phyloP scores from a whole-genome alignment of 176 grass and related monocot genomes.

The Eleusine indica region DNA sequence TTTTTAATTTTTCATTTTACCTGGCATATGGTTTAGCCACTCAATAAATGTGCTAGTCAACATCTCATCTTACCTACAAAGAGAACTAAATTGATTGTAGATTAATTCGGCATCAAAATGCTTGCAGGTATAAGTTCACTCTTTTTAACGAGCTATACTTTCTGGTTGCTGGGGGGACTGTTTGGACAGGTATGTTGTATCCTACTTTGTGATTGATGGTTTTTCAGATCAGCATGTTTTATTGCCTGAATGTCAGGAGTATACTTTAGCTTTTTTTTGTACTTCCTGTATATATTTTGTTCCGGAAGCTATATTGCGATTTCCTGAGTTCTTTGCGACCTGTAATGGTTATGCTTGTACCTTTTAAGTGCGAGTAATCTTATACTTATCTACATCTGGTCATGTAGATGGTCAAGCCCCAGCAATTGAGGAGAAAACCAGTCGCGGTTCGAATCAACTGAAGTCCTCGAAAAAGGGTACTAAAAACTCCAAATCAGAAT shows the following conservation, averaged over 20 bases:
- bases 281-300: not conserved
- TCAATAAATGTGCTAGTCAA: not conserved
- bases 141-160: conserved; percentile 99
- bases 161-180: conserved; percentile 91
- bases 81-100: conserved; percentile 30
- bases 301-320: not conserved
- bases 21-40: conserved; percentile 6
- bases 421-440: conserved; percentile 54
- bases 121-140: conserved; percentile 94
- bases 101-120: conserved; percentile 2
- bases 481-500: conserved; percentile 44
- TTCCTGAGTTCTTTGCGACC: conserved; percentile 13
- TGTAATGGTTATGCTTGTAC: not conserved
- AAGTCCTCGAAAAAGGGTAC: conserved; percentile 53
- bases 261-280: not conserved
- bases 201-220: conserved; percentile 17
- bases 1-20: not conserved
- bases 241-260: not conserved
- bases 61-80: conserved; percentile 12
- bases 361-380: not conserved
- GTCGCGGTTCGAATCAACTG: conserved; percentile 40
- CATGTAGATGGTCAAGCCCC: conserved; percentile 88
- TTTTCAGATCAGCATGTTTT: conserved; percentile 18
- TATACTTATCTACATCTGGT: conserved; percentile 20
- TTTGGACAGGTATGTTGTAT: conserved; percentile 85